Conservation (phyloP, 2,329 filamentous ascomycete genomes). For the Penicillium sp. region DNA sequence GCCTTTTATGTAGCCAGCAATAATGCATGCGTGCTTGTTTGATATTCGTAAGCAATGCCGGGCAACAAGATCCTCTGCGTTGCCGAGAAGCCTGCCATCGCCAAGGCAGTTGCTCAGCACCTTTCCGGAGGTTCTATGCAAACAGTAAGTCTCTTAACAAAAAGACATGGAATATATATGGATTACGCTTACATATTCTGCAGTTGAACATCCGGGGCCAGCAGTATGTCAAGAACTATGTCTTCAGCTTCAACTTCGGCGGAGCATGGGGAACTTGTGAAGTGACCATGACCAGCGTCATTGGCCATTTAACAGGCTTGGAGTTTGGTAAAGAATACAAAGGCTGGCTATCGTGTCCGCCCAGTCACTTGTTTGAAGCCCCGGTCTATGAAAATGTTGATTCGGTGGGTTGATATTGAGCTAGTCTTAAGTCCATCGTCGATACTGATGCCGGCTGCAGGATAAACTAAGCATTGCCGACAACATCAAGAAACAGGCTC, state of each 20-base stretch:
- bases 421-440: background rate
- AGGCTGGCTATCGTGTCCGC: conserved; percentile 77
- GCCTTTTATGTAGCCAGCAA: background rate
- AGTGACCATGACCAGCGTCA: conserved; percentile 91
- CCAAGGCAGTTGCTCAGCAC: conserved; percentile 88
- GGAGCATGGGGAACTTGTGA: conserved; percentile 72
- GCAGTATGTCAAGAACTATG: conserved; percentile 88
- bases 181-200: conserved; percentile 1
- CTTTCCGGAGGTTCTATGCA: conserved; percentile 71
- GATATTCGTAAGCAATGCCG: conserved; percentile 9
- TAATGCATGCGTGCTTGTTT: background rate
- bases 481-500: conserved; percentile 79
- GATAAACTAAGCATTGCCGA: conserved; percentile 76
- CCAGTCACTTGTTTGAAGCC: conserved; percentile 75
- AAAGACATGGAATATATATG: background rate
- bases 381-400: conserved; percentile 66
- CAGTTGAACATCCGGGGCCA: conserved; percentile 65
- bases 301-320: conserved; percentile 77
- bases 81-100: conserved; percentile 88
- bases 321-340: conserved; percentile 73
- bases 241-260: conserved; percentile 84
- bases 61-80: conserved; percentile 63
- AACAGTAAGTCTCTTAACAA: conserved; percentile 55
- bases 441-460: conserved; percentile 36
- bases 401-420: conserved; percentile 47